Evolutionary conservation across 352 stramenopile species (phyloP), one percentile per base, ranked within the genome.

Genomic region (Blastocystis sp.): DNA sequence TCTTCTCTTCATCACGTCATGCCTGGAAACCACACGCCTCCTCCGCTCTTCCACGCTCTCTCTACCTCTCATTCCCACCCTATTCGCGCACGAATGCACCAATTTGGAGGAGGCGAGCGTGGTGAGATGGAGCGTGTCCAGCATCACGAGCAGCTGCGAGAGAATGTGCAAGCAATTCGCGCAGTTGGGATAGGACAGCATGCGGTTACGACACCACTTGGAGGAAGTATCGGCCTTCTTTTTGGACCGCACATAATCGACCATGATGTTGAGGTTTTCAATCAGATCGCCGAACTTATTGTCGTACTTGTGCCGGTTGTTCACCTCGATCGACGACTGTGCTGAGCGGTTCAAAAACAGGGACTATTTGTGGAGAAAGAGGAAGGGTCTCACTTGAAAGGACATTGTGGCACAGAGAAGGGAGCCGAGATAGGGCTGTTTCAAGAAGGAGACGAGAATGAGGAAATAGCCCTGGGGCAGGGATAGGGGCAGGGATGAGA

Each of bases 381-480:
- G 7, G 11, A 28, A 84, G 66, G 1, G 5, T 34, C 21, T 4
- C 21, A 84, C 74, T 17, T 84, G 74, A 48, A 84, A 84, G 2
- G 74, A 84, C 17, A 84, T 52, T 4, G 74, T 67, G 23, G 74
- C 28, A 70, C 52, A 66, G 23, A 84, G 53, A 41, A 67, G 34
- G 2, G 66, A 53, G 9, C 74, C 74, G 19, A 84, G 34, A 48
- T 70, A 67, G 17, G 74, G n/a, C 60, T 67, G 52, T 19, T 64
- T 34, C 61, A 84, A 48, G 34, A 84, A 84, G 17, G 74, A 38
- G 23, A 23, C n/a, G 23, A 67, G 14, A 41, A 84, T 11, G 19
- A 84, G 56, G 14, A 84, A 67, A 53, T 84, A 84, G 2, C 74
- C 52, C n/a, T 84, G 74, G 3, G 56, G n/a, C 21, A 84, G n/a